These are phyloP conservation scores for Phalaenopsis aphrodite DNA, from an alignment of 106 monocot species.

Conservation along the genomic window DNA sequence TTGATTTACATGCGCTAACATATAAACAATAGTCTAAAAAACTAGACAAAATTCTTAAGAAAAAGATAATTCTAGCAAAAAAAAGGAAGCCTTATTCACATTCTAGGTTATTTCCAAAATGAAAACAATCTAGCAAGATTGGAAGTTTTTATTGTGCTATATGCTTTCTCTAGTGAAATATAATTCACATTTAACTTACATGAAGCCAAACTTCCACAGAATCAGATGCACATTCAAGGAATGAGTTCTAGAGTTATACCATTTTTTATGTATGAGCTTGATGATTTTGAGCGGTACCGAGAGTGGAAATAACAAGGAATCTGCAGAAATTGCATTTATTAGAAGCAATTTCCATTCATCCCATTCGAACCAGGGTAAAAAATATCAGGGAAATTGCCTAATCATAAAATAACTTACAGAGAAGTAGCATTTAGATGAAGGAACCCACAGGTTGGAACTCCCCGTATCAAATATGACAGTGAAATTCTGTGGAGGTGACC, in stretches of 20 bases:
- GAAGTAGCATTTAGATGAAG: conserved; percentile 68
- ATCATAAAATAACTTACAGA: conserved; percentile 35
- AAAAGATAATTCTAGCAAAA: not conserved
- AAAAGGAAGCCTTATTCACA: not conserved
- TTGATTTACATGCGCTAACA: not conserved
- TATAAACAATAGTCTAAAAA: not conserved
- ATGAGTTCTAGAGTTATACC: conserved; percentile 20
- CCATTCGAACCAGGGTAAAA: not conserved
- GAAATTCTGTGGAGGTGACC: conserved; percentile 62
- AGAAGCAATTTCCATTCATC: not conserved
- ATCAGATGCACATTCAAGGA: not conserved
- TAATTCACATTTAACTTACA: too few relatives aligned
- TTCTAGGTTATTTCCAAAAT: too few relatives aligned
- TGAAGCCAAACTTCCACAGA: not conserved
- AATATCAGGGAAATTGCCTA: not conserved
- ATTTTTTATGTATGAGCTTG: conserved; percentile 47
- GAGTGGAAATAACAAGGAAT: conserved; percentile 56
- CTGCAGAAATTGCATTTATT: conserved; percentile 20
- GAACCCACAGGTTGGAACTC: conserved; percentile 79
- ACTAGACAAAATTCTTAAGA: not conserved
- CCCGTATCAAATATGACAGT: conserved; percentile 77
- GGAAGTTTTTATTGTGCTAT: too few relatives aligned
- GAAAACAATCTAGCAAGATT: too few relatives aligned
- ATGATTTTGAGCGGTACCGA: conserved; percentile 17
- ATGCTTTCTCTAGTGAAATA: too few relatives aligned